These are phyloP conservation scores for Oropetium thomaeum DNA, from an alignment of 176 grass and related monocot species.

Conservation along the genomic window DNA sequence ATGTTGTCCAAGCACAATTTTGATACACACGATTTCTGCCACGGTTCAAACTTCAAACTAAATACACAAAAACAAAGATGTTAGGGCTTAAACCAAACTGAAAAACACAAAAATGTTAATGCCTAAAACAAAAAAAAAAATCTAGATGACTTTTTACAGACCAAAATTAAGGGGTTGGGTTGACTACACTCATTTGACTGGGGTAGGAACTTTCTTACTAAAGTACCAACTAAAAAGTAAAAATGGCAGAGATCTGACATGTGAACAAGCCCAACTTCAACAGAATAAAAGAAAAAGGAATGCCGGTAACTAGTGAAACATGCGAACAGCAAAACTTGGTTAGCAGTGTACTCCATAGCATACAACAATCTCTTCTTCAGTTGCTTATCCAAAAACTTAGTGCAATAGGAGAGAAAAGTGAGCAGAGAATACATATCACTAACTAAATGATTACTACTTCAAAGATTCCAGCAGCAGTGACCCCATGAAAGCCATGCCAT, in stretches of 20 bases:
- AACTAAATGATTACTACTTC: neutral
- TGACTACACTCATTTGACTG: neutral
- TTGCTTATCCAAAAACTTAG: neutral
- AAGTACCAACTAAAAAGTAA: neutral
- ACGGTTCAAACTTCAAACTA: neutral
- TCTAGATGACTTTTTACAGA: neutral
- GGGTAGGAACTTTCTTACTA: neutral
- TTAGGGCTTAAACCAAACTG: too few relatives aligned
- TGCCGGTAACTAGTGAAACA: neutral
- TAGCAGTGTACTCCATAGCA: neutral
- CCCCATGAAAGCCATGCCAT: constrained; percentile 19
- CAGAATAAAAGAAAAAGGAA: neutral
- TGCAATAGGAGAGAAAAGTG: neutral
- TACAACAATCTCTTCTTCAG: neutral
- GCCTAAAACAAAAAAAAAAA: neutral
- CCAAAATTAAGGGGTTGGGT: neutral
- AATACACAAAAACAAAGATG: neutral
- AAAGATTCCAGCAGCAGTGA: constrained; percentile 12
- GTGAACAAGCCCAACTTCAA: neutral
- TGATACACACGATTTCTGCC: neutral
- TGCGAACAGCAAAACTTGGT: neutral
- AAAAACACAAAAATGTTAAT: neutral
- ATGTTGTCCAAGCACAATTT: neutral
- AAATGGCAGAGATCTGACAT: neutral
- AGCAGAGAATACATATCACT: constrained; percentile 6